Evolutionary conservation across 2,329 filamentous ascomycete species (phyloP).

Genomic region (Colletotrichum salicis): DNA sequence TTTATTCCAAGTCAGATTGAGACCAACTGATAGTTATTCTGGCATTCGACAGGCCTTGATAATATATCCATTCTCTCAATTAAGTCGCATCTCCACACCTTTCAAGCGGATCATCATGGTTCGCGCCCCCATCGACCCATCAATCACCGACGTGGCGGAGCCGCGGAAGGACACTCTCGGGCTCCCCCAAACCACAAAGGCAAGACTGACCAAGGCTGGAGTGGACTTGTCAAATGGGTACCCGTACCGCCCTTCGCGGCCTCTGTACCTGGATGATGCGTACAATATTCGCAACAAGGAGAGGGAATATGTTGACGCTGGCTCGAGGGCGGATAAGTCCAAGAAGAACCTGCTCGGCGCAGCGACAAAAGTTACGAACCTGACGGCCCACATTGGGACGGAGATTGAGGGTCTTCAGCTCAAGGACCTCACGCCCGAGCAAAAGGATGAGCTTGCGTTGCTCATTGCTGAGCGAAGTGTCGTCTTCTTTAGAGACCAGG

Average conservation of each 20-base stretch:
- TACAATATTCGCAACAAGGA: slow-evolving; percentile 71
- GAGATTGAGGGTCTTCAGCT: slow-evolving; percentile 73
- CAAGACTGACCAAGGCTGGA: slow-evolving; percentile 73
- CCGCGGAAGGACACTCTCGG: slow-evolving; percentile 73
- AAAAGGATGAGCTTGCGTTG: slow-evolving; percentile 70
- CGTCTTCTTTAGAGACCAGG: slow-evolving; percentile 75
- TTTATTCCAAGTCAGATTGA: fast-evolving
- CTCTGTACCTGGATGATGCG: slow-evolving; percentile 76
- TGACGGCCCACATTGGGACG: slow-evolving; percentile 72
- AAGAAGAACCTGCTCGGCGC: slow-evolving; percentile 70
- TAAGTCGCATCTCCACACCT: neutral
- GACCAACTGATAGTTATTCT: neutral
- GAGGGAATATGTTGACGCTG: slow-evolving; percentile 67
- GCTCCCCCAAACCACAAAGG: slow-evolving; percentile 66
- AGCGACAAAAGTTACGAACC: slow-evolving; percentile 70
- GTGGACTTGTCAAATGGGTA: slow-evolving; percentile 77
- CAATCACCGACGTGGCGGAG: slow-evolving; percentile 71
- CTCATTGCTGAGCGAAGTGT: slow-evolving; percentile 72
- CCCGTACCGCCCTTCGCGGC: slow-evolving; percentile 74
- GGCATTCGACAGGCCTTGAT: neutral
- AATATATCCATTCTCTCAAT: neutral
- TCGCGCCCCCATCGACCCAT: slow-evolving; percentile 68
- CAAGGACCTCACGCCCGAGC: slow-evolving; percentile 67
- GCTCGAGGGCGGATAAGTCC: slow-evolving; percentile 71
- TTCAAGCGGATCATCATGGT: slow-evolving; percentile 48